Conservation (phyloP, 768 basidiomycete genomes). For the Cubamyces lactineus region DNA sequence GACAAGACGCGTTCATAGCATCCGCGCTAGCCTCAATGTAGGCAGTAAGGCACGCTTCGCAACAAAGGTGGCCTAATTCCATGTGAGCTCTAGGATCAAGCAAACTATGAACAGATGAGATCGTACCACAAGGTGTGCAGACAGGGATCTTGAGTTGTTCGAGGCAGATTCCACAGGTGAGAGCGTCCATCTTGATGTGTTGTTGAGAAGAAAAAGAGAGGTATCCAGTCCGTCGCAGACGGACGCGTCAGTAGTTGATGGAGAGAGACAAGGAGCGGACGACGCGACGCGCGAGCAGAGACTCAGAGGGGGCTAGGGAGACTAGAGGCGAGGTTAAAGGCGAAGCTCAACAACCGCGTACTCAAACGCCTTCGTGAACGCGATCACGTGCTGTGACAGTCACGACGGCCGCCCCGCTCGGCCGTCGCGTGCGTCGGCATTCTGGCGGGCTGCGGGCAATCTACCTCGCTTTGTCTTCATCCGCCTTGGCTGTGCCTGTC, state of each 20-base stretch:
- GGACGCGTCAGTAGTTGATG: constrained; percentile 13
- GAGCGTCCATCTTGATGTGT: constrained; percentile 17
- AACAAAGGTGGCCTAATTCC: constrained; percentile 36
- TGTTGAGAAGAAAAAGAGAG: neutral
- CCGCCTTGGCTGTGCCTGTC: neutral
- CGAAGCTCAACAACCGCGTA: neutral
- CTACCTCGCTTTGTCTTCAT: neutral
- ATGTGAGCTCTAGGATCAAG: neutral
- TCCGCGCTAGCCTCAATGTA: constrained; percentile 33
- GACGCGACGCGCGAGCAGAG: neutral
- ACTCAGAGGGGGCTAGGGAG: neutral
- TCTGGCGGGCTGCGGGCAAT: no score
- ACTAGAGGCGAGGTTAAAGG: neutral
- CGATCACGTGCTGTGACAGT: constrained; percentile 18
- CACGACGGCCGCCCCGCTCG: neutral
- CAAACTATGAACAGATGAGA: neutral
- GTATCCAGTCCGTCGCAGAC: constrained; percentile 25
- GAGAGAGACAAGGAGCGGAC: constrained; percentile 13
- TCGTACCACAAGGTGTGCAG: constrained; percentile 37
- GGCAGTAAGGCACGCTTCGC: constrained; percentile 34
- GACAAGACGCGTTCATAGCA: constrained; percentile 35
- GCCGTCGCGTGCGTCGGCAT: neutral
- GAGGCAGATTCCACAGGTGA: constrained; percentile 37
- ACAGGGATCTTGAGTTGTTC: constrained; percentile 35
- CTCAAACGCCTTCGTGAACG: neutral